Conservation (phyloP, 768 basidiomycete genomes). For the Amanita molliuscula region DNA sequence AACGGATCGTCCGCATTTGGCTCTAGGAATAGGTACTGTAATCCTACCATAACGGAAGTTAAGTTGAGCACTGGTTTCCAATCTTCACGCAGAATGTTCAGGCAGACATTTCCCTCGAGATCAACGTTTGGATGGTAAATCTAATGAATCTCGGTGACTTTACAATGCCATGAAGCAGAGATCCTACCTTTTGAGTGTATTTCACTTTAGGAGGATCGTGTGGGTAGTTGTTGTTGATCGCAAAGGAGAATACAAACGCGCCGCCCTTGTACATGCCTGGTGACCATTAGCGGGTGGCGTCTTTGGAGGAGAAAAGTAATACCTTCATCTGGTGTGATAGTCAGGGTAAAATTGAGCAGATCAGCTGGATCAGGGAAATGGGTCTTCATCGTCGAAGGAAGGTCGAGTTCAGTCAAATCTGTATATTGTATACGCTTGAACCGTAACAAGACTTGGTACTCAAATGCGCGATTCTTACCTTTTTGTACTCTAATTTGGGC, state of each 20-base stretch:
- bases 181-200: conserved; percentile 81
- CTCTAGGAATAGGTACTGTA: conserved; percentile 97
- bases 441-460: background rate
- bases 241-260: conserved; percentile 87
- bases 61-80: conserved; percentile 99
- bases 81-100: conserved; percentile 97
- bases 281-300: background rate
- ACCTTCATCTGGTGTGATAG: conserved; percentile 97
- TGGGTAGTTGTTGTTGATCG: conserved; percentile 96
- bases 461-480: conserved; percentile 35
- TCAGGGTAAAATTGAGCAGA: conserved; percentile 93
- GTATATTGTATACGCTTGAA: background rate
- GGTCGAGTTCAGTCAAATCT: conserved; percentile 96
- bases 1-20: conserved; percentile 98
- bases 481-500: conserved; percentile 99
- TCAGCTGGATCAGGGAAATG: conserved; percentile 86
- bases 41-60: conserved; percentile 95
- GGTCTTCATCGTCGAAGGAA: conserved; percentile 94
- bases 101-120: conserved; percentile 94
- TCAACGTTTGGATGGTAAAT: conserved; percentile 99
- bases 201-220: conserved; percentile 99
- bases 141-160: conserved; percentile 28
- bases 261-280: conserved; percentile 98
- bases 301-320: conserved; percentile 12
- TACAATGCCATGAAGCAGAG: background rate